Conservation (phyloP, 129 eudicot genomes). For the Pittosporum tobira region DNA sequence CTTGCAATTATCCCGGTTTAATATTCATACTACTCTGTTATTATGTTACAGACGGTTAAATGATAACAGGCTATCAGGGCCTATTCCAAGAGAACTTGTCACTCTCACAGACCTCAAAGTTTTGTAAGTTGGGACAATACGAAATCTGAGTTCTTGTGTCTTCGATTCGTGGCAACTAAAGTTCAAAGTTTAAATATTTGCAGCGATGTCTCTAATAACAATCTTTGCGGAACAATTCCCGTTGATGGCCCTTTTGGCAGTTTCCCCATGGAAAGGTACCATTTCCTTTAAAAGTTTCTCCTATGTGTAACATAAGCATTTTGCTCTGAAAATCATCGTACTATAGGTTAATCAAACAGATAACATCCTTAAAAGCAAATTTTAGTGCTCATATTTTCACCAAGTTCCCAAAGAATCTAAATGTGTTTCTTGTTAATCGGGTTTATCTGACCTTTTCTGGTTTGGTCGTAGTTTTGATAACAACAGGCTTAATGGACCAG, state of each 20-base stretch:
- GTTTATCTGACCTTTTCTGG: not conserved
- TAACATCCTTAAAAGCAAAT: not conserved
- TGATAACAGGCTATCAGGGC: constrained; percentile 65
- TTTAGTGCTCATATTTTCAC: no score
- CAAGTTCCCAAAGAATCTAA: no score
- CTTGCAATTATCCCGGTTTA: not conserved
- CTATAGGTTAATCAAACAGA: not conserved
- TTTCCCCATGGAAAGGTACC: constrained; percentile 63
- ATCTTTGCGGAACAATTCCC: constrained; percentile 85
- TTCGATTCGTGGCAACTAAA: constrained; percentile 4
- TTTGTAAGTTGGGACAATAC: constrained; percentile 43
- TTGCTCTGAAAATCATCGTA: not conserved
- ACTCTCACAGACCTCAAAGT: constrained; percentile 64
- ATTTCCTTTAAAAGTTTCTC: not conserved
- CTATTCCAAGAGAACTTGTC: constrained; percentile 77
- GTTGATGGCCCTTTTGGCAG: constrained; percentile 72
- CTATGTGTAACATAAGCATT: not conserved
- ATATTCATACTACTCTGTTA: constrained; percentile 1
- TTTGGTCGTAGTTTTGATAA: constrained; percentile 41
- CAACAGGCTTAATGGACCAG: constrained; percentile 73
- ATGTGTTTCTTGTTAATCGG: constrained; percentile 5
- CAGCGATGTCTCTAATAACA: constrained; percentile 73
- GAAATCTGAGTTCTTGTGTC: not conserved
- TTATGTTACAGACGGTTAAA: constrained; percentile 55
- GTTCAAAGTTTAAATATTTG: constrained; percentile 7